Evolutionary conservation across 495 filamentous ascomycete species (phyloP).

Genomic region (Neurospora discreta): DNA sequence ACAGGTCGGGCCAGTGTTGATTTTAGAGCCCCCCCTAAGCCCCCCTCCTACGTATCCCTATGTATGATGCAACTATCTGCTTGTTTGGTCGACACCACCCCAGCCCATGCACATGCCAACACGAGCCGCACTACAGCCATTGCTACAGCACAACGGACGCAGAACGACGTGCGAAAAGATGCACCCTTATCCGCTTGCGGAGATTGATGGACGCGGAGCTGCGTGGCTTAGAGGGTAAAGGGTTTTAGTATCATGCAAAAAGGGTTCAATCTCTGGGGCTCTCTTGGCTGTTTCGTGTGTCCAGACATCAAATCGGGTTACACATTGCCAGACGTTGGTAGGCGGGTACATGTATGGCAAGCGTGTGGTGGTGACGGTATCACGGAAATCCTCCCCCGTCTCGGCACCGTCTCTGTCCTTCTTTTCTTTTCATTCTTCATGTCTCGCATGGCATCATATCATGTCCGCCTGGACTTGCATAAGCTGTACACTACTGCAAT

Average conservation of each 20-base stretch:
- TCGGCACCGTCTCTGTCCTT: background rate
- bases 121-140: background rate
- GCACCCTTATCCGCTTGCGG: background rate
- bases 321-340: background rate
- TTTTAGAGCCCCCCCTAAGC: background rate
- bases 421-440: too few relatives aligned
- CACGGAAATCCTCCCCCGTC: background rate
- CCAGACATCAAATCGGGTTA: background rate
- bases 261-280: background rate
- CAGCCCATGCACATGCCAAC: too few relatives aligned
- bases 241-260: background rate
- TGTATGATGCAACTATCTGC: background rate
- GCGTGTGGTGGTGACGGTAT: background rate
- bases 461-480: background rate
- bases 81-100: background rate
- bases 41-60: background rate
- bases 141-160: background rate
- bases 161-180: background rate
- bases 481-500: background rate
- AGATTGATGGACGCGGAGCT: background rate
- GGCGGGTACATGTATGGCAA: background rate
- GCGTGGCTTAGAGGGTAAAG: background rate
- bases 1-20: background rate
- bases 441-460: background rate
- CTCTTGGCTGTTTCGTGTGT: background rate